Base-by-base conservation (phyloP, 495 filamentous ascomycete species). In the Hypoxylon lienhwacheense region DNA sequence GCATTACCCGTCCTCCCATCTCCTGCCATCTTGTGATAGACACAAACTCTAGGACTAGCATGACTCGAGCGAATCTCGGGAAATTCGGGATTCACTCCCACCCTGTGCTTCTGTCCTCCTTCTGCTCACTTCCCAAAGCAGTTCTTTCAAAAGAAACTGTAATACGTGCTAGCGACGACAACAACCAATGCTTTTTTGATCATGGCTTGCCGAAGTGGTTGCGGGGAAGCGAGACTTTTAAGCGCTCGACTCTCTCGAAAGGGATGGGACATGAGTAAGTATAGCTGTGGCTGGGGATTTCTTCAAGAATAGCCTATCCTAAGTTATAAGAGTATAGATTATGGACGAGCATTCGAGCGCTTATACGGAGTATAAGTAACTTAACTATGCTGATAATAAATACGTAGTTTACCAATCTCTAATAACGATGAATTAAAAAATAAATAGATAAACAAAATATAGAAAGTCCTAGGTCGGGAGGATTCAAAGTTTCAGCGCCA, bases 61-160 rank as follows among this genome's bases (percentile, higher is more conserved):
- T 55, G 58, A 56, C 58, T 61, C 47, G 47, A 48, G 42, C 32
- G 34, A 34, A 56, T 53, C 52, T 47, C 58, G 52, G 47, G 25
- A 47, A 39, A 29, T 52, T 56, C 52, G 52, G 52, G 31, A 56
- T 53, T 35, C 29, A 33, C 34, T 56, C 47, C 53, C 36, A 47
- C 31, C 25, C 51, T 36, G 17, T 16, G 29, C 29, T 29, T 41
- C 22, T 52, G 24, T 10, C 46, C 52, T 15, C 50, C 43, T 35
- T 24, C 15, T 22, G 31, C 22, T 56, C 36, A 33, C 32, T 32
- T 39, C 43, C 37, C 52, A 19, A 47, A 29, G 2, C 11, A 50
- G 24, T 41, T 42, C 40, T 24, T 44, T n/a, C n/a, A n/a, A n/a
- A n/a, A n/a, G n/a, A n/a, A 47, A 51, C 29, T 46, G 50, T 20